Evolutionary conservation across 2,329 filamentous ascomycete genomes (phyloP).

Genomic region (Colletotrichum shisoi): DNA sequence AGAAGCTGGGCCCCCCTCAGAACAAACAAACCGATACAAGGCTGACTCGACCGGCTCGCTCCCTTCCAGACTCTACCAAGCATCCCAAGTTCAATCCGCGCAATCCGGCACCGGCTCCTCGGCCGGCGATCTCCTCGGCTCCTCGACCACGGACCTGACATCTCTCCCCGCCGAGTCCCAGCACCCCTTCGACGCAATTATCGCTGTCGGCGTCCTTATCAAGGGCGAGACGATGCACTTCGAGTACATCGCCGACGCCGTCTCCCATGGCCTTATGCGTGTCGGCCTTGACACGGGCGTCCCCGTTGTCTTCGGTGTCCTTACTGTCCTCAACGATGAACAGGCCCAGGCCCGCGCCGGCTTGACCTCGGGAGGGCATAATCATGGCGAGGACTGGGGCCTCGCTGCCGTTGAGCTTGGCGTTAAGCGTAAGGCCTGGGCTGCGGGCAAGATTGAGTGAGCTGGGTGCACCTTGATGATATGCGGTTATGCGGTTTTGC

Average conservation of each 20-base stretch:
- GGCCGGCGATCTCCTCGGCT: conserved; percentile 78
- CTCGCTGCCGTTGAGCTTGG: conserved; percentile 92
- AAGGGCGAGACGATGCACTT: conserved; percentile 99
- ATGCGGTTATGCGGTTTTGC: not conserved
- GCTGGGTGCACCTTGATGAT: not conserved
- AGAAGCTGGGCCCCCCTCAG: not conserved
- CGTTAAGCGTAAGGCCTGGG: conserved; percentile 85
- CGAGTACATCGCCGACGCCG: conserved; percentile 94
- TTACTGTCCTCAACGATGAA: conserved; percentile 88
- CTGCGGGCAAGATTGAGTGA: conserved; percentile 68
- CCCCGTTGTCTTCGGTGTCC: conserved; percentile 88
- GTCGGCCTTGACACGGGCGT: conserved; percentile 88
- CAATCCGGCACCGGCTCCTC: conserved; percentile 66
- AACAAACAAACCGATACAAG: not conserved
- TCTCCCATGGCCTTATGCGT: conserved; percentile 91
- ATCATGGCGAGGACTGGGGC: conserved; percentile 98
- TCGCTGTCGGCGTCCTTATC: conserved; percentile 94
- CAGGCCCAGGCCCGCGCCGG: conserved; percentile 88
- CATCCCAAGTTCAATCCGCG: conserved; percentile 83
- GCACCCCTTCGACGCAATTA: conserved; percentile 85
- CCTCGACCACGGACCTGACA: conserved; percentile 72
- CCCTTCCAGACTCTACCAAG: conserved; percentile 73
- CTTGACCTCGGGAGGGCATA: conserved; percentile 73
- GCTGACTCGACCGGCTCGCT: conserved; percentile 3
- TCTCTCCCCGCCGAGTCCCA: conserved; percentile 56